Base-by-base conservation (phyloP, 1,284 basidiomycete species). In the Microbotryum intermedium region DNA sequence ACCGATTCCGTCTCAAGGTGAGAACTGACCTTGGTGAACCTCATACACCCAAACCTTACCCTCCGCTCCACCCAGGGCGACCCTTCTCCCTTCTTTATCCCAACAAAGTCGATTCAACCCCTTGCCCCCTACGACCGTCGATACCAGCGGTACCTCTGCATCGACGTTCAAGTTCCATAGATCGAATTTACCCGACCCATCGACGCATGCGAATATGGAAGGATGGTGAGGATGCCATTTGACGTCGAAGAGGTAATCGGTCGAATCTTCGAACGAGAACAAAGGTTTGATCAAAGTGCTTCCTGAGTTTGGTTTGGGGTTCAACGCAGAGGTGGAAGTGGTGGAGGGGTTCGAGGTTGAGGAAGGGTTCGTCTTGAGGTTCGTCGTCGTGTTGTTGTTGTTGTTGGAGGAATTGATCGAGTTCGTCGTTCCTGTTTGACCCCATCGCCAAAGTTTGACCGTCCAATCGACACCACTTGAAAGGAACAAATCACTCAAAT, bases 211-310 rank as follows among this genome's bases (percentile, higher is more conserved):
- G 74, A 98, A 99, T 48, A 95, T 64, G 0, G 92, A 90, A 5
- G 95, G 95, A 74, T 98, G 93, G 28, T 83, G 79, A 2, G 93
- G 91, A 74, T 97, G 93, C 95, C 95, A 99, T 72, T 86, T 87
- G 53, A 92, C 92, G 76, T 97, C 94, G 76, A 95, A 97, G n/a
- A 98, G 90, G 73, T 97, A 97, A 74, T 98, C 94, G 73, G 91
- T 90, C 13, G 90, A 86, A 75, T 97, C 93, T 69, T 98, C 93
- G 70, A 97, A 95, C 48, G 88, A 90, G 74, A 92, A 87, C 21
- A 95, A 69, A 1, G 93, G 89, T 1, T 81, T 57, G 25, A 91
- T 79, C 8, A 75, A 16, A 9, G 21, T 39, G 75, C 61, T 84
- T 81, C 50, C 61, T 5, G 59, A 48, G 34, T 7, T n/a, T 39